These are phyloP conservation scores for Lactarius akahatsu DNA, from an alignment of 768 basidiomycete species.

Conservation along the genomic window DNA sequence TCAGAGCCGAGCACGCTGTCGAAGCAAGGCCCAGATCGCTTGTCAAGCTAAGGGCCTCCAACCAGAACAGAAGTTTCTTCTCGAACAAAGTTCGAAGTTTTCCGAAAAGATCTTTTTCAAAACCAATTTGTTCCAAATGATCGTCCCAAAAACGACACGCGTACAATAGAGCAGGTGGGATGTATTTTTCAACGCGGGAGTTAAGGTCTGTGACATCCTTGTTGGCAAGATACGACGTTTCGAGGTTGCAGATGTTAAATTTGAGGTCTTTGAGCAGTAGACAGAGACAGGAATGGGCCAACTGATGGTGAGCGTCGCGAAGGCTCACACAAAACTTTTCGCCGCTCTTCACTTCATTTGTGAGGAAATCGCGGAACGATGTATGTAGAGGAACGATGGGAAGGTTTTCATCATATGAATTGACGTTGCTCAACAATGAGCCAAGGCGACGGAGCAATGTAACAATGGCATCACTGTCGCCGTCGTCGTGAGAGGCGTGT, in stretches of 20 bases:
- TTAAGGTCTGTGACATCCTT: not conserved
- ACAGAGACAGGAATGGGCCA: not conserved
- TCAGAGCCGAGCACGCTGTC: not conserved
- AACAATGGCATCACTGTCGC: not conserved
- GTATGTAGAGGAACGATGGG: constrained; percentile 1
- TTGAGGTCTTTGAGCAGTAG: not conserved
- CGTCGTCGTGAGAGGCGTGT: too few relatives aligned
- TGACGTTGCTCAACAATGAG: constrained; percentile 9
- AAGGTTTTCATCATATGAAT: not conserved
- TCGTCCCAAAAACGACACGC: constrained; percentile 9
- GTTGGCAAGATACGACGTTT: not conserved
- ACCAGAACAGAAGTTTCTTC: constrained; percentile 1
- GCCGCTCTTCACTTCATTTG: not conserved
- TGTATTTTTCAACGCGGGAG: not conserved
- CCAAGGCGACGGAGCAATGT: not conserved
- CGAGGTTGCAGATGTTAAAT: constrained; percentile 7
- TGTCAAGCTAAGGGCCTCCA: too few relatives aligned
- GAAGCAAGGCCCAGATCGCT: not conserved
- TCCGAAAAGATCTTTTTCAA: not conserved
- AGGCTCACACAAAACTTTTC: not conserved
- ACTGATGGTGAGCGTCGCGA: not conserved
- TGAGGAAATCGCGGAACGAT: constrained; percentile 6
- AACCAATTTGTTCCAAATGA: not conserved
- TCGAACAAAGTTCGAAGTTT: not conserved
- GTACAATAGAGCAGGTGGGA: not conserved